Percentiles rank a stretch among this genome's conserved stretches.
These are phyloP conservation scores for Larix kaempferi DNA, from an alignment of 75 land plant genomes.

Conservation along the genomic window DNA sequence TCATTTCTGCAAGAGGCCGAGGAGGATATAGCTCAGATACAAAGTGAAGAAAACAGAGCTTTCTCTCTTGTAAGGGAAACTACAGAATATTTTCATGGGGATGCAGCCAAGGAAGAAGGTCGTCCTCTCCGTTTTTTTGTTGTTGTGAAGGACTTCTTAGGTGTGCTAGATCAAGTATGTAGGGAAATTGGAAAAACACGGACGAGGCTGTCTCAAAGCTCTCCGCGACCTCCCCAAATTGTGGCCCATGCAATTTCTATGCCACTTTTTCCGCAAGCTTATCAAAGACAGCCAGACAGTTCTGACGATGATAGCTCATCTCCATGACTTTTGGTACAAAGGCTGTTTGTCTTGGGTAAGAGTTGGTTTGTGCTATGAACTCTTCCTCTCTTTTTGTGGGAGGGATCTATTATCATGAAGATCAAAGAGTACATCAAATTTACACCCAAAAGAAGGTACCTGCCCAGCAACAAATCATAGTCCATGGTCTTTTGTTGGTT, in stretches of 20 bases:
- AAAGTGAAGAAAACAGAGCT: slow-evolving; percentile 35
- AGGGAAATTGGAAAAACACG: slow-evolving; percentile 48
- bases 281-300: slow-evolving; percentile 4
- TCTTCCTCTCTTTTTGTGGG: slow-evolving; percentile 1
- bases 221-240: slow-evolving; percentile 39
- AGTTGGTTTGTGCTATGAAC: not conserved
- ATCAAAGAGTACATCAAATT: slow-evolving; percentile 1
- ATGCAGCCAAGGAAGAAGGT: slow-evolving; percentile 58
- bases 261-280: not conserved
- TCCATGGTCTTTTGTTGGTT: not conserved
- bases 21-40: slow-evolving; percentile 27
- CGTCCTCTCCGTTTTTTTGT: slow-evolving; percentile 75
- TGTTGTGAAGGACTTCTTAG: slow-evolving; percentile 72
- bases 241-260: slow-evolving; percentile 42
- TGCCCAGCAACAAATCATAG: not conserved
- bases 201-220: slow-evolving; percentile 25
- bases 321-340: slow-evolving; percentile 1
- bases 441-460: not conserved
- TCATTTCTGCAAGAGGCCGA: slow-evolving; percentile 43
- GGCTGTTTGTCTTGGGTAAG: not conserved
- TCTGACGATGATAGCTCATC: slow-evolving; percentile 12
- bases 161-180: slow-evolving; percentile 71
- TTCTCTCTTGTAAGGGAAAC: slow-evolving; percentile 51
- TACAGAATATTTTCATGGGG: slow-evolving; percentile 78
- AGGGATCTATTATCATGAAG: slow-evolving; percentile 3